phyloP scores from a whole-genome alignment of 306 rosid species.

The Rosa persica region DNA sequence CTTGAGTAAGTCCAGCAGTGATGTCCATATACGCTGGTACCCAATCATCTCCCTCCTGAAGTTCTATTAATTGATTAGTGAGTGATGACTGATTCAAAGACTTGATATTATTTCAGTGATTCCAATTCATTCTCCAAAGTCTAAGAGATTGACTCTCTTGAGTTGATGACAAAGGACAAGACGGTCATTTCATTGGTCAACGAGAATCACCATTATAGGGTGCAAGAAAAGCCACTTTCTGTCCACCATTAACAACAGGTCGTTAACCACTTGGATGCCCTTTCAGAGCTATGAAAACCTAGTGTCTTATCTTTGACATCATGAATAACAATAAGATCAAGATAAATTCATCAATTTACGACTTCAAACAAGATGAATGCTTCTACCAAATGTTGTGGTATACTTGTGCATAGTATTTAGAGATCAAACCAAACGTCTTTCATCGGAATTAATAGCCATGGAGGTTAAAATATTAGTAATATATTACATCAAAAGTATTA shows the following conservation, averaged over 20 bases:
- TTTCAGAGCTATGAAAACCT: too few species aligned
- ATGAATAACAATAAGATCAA: too few species aligned
- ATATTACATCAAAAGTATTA: too few species aligned
- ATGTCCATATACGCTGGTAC: background rate
- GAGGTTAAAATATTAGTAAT: too few species aligned
- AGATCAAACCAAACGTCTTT: too few species aligned
- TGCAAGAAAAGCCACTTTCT: background rate
- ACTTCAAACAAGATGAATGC: too few species aligned
- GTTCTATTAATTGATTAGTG: background rate
- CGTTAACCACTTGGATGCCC: background rate
- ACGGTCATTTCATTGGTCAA: constrained; percentile 35
- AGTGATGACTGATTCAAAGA: background rate
- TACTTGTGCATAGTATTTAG: too few species aligned
- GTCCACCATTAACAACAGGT: background rate
- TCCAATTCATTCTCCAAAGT: background rate
- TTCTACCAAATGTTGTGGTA: too few species aligned
- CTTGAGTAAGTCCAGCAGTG: background rate
- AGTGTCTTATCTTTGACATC: too few species aligned
- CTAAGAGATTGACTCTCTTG: background rate
- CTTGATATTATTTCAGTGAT: background rate
- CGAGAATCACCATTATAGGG: background rate
- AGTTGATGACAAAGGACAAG: constrained; percentile 3
- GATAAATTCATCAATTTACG: too few species aligned
- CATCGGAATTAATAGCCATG: too few species aligned
- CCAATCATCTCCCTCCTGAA: background rate